A percentile compares a stretch with the other conserved stretches of the same genome.
phyloP scores from a whole-genome alignment of 176 grass and related monocot genomes.

The Luzula sylvatica region DNA sequence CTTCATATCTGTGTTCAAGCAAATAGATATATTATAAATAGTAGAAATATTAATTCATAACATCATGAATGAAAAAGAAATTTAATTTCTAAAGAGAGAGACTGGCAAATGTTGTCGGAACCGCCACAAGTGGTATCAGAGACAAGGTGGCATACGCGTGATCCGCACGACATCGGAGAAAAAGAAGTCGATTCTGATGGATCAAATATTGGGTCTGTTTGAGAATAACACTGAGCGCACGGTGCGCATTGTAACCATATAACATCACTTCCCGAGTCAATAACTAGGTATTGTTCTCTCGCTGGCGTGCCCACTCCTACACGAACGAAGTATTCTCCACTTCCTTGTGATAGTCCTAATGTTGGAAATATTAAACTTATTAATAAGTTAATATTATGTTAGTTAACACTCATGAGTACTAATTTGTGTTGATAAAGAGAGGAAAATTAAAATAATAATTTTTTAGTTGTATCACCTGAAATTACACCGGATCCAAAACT shows the following conservation, averaged over 20 bases:
- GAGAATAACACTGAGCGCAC: slow-evolving; percentile 58
- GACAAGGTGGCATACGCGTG: slow-evolving; percentile 38
- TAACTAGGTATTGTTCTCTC: slow-evolving; percentile 64
- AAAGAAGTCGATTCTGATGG: slow-evolving; percentile 62
- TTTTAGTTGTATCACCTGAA: slow-evolving; percentile 18
- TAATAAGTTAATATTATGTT: too few relatives aligned
- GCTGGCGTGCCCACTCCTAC: slow-evolving; percentile 60
- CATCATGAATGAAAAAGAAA: background rate
- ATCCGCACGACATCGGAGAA: slow-evolving; percentile 41
- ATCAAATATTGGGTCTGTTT: slow-evolving; percentile 86
- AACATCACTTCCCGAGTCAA: slow-evolving; percentile 96
- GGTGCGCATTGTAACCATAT: slow-evolving; percentile 89
- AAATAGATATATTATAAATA: background rate
- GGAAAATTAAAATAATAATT: too few relatives aligned
- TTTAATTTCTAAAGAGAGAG: background rate
- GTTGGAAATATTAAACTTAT: too few relatives aligned
- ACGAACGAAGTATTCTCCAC: slow-evolving; percentile 89
- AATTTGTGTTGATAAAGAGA: too few relatives aligned
- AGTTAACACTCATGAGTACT: too few relatives aligned
- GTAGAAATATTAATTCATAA: too few relatives aligned
- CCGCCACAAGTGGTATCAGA: slow-evolving; percentile 18
- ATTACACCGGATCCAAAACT: slow-evolving; percentile 66
- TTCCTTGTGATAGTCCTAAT: slow-evolving; percentile 43
- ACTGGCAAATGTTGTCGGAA: slow-evolving; percentile 10
- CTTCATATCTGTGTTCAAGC: slow-evolving; percentile 26